Evolutionary conservation across 2,329 filamentous ascomycete genomes (phyloP), one percentile per base, ranked within the genome.

Genomic region (Fulvia fulva): DNA sequence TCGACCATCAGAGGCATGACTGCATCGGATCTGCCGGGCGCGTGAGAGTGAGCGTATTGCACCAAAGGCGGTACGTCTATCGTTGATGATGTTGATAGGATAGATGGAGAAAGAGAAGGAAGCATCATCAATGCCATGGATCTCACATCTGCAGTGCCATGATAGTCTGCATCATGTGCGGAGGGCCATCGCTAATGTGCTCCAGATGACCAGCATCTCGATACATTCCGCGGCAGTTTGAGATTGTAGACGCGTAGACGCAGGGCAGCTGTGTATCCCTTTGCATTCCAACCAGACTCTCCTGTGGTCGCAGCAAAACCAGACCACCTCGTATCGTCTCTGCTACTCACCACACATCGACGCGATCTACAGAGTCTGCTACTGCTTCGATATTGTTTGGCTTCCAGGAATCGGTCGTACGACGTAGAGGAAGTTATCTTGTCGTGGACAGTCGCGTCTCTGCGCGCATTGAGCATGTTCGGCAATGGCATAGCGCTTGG

Each of bases 381-480:
- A 47, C 8, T 9, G 25, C 23, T 11, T 47, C 19, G n/a, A n/a
- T n/a, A n/a, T n/a, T n/a, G n/a, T n/a, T n/a, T n/a, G n/a, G n/a
- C n/a, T n/a, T 26, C 23, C 12, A 14, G 11, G 16, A 23, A 26
- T 12, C 21, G 11, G 16, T 9, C 45, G 2, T 23, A n/a, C 22
- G 3, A 49, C 23, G 26, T n/a, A 1, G 7, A 16, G n/a, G 37
- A 41, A 6, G n/a, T 41, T 41, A n/a, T n/a, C 37, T n/a, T 16
- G 3, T 41, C n/a, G 14, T 41, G 16, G 14, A 7, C 14, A 19
- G 37, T n/a, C 37, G 37, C 16, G 37, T 41, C 37, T 7, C 7
- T 26, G 47, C 26, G 23, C n/a, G 22, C 47, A 16, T n/a, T 19
- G 32, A 50, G 54, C 28, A 65, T 65, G 58, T 55, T 30, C 50